Base-by-base conservation (phyloP, 2,329 filamentous ascomycete genomes). In the Aureobasidium subglaciale region DNA sequence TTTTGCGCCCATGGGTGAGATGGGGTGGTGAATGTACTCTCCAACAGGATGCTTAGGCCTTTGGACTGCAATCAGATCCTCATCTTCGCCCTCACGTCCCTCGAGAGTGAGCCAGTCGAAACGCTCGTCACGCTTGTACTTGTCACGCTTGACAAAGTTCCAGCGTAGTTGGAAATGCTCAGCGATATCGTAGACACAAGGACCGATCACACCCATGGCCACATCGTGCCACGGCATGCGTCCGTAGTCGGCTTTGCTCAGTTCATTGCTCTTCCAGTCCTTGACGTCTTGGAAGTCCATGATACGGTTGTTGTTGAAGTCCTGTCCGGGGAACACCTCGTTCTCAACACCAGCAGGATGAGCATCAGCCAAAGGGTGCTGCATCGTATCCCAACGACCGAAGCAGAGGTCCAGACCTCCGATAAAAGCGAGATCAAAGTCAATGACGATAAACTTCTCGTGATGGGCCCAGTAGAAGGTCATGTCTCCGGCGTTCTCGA, bases 161-260 rank as follows among this genome's bases (percentile, higher is more conserved):
- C 92, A 97, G 30, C 93, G 83, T 42, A 96, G 74, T 8, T 95
- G 84, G 63, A 97, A 99, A 68, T 97, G 91, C 71, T 96, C 91
- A 0, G 91, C 91, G 63, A 99, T 93, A 65, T 97, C 92, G 67
- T 92, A 90, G 10, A 96, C 88, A 61, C 85, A 88, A 16, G 91
- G 89, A 0, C 93, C 92, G 57, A 93, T 81, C n/a, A 96, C 63
- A 11, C 87, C 90, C 87, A 97, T 95, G 9, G 88, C 80, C 3
- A 96, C 90, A 68, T 99, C 93, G 67, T 97, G 91, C 93, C 93
- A 99, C 0, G 92, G 92, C 93, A 99, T 97, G 27, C 93, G 86
- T 7, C 91, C 91, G 64, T 86, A 95, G 46, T 96, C 89, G 3
- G 87, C 84, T 72, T 97, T 97, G 70, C 85, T 90, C 15, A 97